phyloP scores from a whole-genome alignment of 148 eudicot species.

The Fagopyrum homotropicum region DNA sequence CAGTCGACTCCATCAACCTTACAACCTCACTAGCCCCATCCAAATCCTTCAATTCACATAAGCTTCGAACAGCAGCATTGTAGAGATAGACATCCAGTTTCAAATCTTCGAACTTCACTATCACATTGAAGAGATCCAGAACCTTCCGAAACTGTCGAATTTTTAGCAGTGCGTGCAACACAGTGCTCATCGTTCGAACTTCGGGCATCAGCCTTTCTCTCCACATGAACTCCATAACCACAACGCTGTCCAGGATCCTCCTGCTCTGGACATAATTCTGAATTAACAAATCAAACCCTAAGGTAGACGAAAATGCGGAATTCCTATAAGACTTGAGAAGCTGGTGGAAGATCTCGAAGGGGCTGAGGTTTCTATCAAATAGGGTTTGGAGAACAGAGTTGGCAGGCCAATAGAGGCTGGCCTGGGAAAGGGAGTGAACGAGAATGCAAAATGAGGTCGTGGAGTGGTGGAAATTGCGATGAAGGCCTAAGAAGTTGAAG shows the following conservation, averaged over 20 bases:
- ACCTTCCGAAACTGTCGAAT: constrained; percentile 42
- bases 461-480: constrained; percentile 52
- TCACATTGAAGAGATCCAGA: constrained; percentile 37
- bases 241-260: constrained; percentile 37
- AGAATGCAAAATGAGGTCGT: constrained; percentile 60
- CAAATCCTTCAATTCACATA: constrained; percentile 63
- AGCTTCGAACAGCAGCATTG: constrained; percentile 56
- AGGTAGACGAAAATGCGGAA: constrained; percentile 22
- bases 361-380: constrained; percentile 15
- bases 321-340: constrained; percentile 24
- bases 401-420: constrained; percentile 61
- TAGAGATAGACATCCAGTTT: constrained; percentile 52
- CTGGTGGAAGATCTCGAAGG: constrained; percentile 24
- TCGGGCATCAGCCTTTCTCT: constrained; percentile 40
- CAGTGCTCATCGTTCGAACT: constrained; percentile 62
- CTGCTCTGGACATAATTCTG: constrained; percentile 42
- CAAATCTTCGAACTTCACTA: constrained; percentile 17
- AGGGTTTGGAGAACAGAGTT: constrained; percentile 55
- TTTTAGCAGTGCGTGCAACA: constrained; percentile 54
- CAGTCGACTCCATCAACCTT: constrained; percentile 37
- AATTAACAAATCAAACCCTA: constrained; percentile 61
- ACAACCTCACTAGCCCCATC: constrained; percentile 45
- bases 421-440: constrained; percentile 39
- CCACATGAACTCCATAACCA: constrained; percentile 36
- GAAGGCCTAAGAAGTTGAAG: constrained; percentile 85